Evolutionary conservation across 2,329 filamentous ascomycete genomes (phyloP).

Genomic region (Hypoxylon sp.): DNA sequence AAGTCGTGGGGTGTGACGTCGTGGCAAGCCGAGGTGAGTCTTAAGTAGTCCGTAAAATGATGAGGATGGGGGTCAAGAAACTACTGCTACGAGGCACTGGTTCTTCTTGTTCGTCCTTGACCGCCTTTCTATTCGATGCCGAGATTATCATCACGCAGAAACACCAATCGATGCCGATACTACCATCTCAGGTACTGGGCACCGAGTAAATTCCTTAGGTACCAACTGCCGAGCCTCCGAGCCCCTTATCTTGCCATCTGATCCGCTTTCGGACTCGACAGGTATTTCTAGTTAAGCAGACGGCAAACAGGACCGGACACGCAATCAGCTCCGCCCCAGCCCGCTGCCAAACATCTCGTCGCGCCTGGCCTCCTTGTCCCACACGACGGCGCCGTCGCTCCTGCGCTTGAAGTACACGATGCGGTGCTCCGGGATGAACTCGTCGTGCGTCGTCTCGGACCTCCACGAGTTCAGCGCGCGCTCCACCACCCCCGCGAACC

Average conservation of each 20-base stretch:
- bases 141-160: background rate
- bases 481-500: slow-evolving; percentile 64
- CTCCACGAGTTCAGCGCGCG: slow-evolving; percentile 65
- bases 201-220: background rate
- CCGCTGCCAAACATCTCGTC: slow-evolving; percentile 66
- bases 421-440: slow-evolving; percentile 71
- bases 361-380: slow-evolving; percentile 62
- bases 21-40: slow-evolving; percentile 5
- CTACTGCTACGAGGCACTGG: background rate
- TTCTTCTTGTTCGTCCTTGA: background rate
- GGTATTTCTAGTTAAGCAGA: too few relatives aligned
- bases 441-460: slow-evolving; percentile 68
- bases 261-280: too few relatives aligned
- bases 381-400: slow-evolving; percentile 60
- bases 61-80: background rate
- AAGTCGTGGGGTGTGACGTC: background rate
- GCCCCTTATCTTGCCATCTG: too few relatives aligned
- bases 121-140: background rate
- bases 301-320: background rate
- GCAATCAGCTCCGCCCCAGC: slow-evolving; percentile 36
- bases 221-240: too few relatives aligned
- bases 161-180: background rate
- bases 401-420: slow-evolving; percentile 67
- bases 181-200: background rate
- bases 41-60: too few relatives aligned